phyloP scores from a whole-genome alignment of 768 basidiomycete species.

The Agrocybe pediades region DNA sequence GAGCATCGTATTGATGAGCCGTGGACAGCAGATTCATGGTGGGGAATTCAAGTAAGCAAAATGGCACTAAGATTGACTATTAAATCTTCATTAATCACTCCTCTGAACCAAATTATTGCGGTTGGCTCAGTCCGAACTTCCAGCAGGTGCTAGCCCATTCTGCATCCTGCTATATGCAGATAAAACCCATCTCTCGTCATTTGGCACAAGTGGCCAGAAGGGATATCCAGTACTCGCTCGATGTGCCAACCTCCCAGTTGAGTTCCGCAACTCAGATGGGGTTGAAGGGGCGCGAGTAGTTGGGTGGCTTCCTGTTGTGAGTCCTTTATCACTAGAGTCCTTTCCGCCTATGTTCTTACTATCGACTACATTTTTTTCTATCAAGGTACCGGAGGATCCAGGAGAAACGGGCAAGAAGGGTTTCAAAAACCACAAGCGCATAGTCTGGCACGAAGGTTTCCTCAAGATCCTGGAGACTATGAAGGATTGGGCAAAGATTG shows the following conservation, averaged over 20 bases:
- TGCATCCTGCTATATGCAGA: constrained; percentile 40
- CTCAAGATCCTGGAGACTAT: constrained; percentile 29
- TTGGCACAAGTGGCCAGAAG: constrained; percentile 31
- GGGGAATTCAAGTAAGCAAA: constrained; percentile 38
- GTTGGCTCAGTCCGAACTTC: constrained; percentile 15
- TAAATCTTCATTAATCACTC: neutral
- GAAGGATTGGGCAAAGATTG: constrained; percentile 6
- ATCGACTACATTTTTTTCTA: constrained; percentile 14
- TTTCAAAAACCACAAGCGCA: constrained; percentile 33
- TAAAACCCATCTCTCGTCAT: constrained; percentile 37
- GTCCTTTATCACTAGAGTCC: constrained; percentile 3
- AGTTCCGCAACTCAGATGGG: constrained; percentile 32
- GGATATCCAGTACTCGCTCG: constrained; percentile 37
- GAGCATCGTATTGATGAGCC: constrained; percentile 35
- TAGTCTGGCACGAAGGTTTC: constrained; percentile 41
- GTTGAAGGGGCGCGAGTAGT: constrained; percentile 34
- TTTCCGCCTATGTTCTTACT: neutral
- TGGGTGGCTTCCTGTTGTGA: constrained; percentile 39
- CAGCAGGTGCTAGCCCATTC: constrained; percentile 25
- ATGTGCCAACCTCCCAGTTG: constrained; percentile 30
- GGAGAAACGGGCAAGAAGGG: constrained; percentile 28
- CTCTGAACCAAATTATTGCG: neutral
- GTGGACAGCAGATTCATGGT: constrained; percentile 35
- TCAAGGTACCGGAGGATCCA: constrained; percentile 20
- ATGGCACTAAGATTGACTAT: too few species aligned